These are phyloP conservation scores for Luffa acutangula DNA, from an alignment of 306 rosid genomes.

Conservation along the genomic window DNA sequence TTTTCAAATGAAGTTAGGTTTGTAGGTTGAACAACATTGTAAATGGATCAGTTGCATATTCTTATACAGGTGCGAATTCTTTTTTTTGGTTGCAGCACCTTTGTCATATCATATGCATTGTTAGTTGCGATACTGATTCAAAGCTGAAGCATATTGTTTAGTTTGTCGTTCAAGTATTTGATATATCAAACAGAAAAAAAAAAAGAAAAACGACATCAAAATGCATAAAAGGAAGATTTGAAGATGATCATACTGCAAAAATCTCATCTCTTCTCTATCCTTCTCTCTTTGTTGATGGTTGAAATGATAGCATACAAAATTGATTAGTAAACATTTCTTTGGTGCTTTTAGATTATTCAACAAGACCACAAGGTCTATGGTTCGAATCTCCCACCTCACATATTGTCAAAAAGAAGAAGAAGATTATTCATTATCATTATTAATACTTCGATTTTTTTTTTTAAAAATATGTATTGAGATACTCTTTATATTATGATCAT, in stretches of 20 bases:
- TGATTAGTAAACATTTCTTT: too few relatives aligned
- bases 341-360: background rate
- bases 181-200: background rate
- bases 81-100: constrained; percentile 64
- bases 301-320: background rate
- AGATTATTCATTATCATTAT: background rate
- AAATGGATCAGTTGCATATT: constrained; percentile 33
- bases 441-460: background rate
- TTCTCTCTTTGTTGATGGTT: background rate
- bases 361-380: too few relatives aligned
- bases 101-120: constrained; percentile 22
- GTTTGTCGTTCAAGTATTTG: background rate
- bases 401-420: too few relatives aligned
- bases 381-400: too few relatives aligned
- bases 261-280: background rate
- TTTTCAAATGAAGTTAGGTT: constrained; percentile 11
- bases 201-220: background rate
- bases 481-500: background rate
- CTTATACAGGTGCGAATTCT: constrained; percentile 57
- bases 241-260: background rate
- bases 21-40: constrained; percentile 28
- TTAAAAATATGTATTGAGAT: background rate
- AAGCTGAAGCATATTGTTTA: background rate
- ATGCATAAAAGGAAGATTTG: background rate
- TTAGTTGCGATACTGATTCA: background rate